Percentiles rank a stretch among this genome's conserved stretches.
Conservation (phyloP, 2,329 filamentous ascomycete genomes). For the Cladosporium sp. region DNA sequence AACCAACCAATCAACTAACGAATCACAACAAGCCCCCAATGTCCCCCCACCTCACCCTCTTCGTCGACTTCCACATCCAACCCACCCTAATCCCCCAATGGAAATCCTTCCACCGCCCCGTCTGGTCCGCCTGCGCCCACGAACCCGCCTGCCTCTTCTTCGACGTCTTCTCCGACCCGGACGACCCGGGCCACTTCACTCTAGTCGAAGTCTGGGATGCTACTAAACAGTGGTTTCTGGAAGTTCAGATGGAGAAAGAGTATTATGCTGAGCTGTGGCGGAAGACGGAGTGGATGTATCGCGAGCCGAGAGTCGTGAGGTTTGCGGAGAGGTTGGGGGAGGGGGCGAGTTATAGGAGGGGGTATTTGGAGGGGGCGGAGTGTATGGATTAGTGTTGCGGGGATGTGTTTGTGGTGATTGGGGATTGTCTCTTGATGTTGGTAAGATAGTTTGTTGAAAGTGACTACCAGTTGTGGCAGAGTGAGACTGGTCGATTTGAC, state of each 20-base stretch:
- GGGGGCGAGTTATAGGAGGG: constrained; percentile 21
- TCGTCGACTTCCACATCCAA: constrained; percentile 28
- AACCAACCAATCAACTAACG: not conserved
- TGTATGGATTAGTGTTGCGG: constrained; percentile 1
- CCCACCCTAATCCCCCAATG: constrained; percentile 24
- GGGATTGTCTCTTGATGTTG: not conserved
- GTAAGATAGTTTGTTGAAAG: no score
- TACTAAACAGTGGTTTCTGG: constrained; percentile 24
- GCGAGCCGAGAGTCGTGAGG: constrained; percentile 23
- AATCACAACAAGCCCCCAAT: not conserved
- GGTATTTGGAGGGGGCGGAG: constrained; percentile 22
- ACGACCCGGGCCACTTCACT: constrained; percentile 20
- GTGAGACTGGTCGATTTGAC: no score
- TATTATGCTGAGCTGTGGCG: constrained; percentile 26
- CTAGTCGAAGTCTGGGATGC: constrained; percentile 27
- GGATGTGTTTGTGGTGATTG: fast-evolving
- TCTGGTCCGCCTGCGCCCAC: constrained; percentile 24
- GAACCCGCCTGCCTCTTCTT: constrained; percentile 26
- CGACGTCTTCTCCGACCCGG: constrained; percentile 25
- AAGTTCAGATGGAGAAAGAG: constrained; percentile 26
- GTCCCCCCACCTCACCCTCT: constrained; percentile 22
- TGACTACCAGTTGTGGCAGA: no score
- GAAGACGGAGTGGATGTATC: constrained; percentile 24
- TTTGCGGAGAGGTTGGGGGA: constrained; percentile 25
- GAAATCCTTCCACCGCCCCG: constrained; percentile 27